Percentiles rank a stretch among this genome's conserved stretches.
phyloP scores from a whole-genome alignment of 2,329 filamentous ascomycete species.

The Botrytis cinerea region DNA sequence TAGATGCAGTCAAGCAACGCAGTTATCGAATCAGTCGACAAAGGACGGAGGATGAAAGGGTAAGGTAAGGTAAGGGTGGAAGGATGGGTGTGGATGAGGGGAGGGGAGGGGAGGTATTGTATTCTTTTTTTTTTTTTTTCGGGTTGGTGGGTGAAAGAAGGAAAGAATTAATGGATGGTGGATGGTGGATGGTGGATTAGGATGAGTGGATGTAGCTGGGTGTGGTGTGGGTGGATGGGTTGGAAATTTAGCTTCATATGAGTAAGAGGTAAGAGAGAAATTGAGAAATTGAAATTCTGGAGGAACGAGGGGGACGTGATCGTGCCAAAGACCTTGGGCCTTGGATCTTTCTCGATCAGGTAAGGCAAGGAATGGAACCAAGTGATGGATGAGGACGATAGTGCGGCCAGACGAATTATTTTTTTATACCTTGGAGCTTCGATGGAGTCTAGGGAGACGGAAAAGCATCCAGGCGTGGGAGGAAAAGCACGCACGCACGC shows the following conservation, averaged over 20 bases:
- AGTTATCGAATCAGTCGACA: conserved; percentile 29
- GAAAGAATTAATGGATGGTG: conserved; percentile 16
- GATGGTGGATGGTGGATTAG: background rate
- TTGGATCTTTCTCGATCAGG: background rate
- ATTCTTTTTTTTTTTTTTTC: background rate
- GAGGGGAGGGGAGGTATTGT: conserved; percentile 21
- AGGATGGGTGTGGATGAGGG: conserved; percentile 25
- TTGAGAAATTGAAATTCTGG: background rate
- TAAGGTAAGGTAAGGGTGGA: conserved; percentile 20
- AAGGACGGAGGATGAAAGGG: conserved; percentile 31
- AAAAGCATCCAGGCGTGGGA: conserved; percentile 1
- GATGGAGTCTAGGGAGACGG: no score
- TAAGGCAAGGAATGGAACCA: conserved; percentile 23
- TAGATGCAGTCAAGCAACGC: conserved; percentile 38
- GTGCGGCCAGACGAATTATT: no score
- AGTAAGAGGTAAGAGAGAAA: background rate
- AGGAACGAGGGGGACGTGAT: conserved; percentile 11
- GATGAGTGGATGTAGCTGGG: background rate
- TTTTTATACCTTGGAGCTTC: no score
- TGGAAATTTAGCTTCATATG: background rate
- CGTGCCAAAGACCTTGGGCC: background rate
- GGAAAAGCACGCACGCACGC: background rate
- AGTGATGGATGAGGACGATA: no score
- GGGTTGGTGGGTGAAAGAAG: conserved; percentile 3
- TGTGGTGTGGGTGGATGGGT: background rate